Conservation (phyloP, 1,284 basidiomycete genomes). For the Apiotrichum akiyoshidainum region DNA sequence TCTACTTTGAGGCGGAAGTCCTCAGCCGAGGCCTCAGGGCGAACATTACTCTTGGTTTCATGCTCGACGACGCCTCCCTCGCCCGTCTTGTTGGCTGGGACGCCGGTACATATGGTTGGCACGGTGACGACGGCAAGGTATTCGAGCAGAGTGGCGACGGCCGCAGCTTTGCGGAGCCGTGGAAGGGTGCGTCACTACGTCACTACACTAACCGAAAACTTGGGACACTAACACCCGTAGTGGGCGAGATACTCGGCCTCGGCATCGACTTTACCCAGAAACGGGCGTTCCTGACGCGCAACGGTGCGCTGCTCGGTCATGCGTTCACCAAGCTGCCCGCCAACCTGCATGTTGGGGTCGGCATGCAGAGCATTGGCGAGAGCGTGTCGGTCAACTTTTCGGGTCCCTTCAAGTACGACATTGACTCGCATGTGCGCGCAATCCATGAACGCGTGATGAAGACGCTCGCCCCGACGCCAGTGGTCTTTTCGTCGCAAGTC, state of each 20-base stretch:
- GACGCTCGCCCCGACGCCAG: not conserved
- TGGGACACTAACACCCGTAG: slow-evolving; percentile 50
- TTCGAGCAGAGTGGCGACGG: slow-evolving; percentile 70
- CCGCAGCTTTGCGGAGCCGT: slow-evolving; percentile 64
- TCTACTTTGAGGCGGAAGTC: slow-evolving; percentile 85
- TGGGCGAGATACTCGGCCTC: slow-evolving; percentile 79
- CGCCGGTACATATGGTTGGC: slow-evolving; percentile 84
- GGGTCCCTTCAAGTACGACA: slow-evolving; percentile 79
- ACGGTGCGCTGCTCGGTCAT: slow-evolving; percentile 68
- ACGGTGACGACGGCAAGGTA: slow-evolving; percentile 82
- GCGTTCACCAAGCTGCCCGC: slow-evolving; percentile 65
- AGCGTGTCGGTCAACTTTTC: slow-evolving; percentile 66
- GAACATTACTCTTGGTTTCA: slow-evolving; percentile 78
- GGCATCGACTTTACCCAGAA: slow-evolving; percentile 80
- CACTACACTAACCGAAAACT: not conserved
- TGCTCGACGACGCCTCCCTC: slow-evolving; percentile 58
- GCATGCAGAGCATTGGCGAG: slow-evolving; percentile 66
- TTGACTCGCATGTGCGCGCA: slow-evolving; percentile 65
- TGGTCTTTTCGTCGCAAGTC: slow-evolving; percentile 2
- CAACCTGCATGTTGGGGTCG: slow-evolving; percentile 77
- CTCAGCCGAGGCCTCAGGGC: slow-evolving; percentile 58
- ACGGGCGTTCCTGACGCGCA: slow-evolving; percentile 84
- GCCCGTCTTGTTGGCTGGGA: slow-evolving; percentile 86
- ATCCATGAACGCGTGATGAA: slow-evolving; percentile 25
- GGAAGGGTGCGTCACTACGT: slow-evolving; percentile 31